Evolutionary conservation across 2,329 filamentous ascomycete genomes (phyloP), one percentile per base, ranked within the genome.

Genomic region (Apiospora marii): DNA sequence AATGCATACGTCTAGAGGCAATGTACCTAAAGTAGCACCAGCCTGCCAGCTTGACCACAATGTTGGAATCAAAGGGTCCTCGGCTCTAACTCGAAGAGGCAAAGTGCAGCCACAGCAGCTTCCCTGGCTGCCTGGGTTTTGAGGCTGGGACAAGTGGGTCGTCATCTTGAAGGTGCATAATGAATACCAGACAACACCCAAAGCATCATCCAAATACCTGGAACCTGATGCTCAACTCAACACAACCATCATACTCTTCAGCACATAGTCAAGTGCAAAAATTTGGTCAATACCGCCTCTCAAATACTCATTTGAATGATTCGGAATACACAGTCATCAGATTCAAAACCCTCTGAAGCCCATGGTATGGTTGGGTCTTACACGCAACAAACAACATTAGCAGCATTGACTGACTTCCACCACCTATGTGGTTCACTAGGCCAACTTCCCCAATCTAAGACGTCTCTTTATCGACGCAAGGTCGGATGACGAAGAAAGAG

Each of bases 401-500:
- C 16, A 22, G 24, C 24, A 24, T 24, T 64, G 30, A 64, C 34
- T 64, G 34, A 64, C 58, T 41, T n/a, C 14, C 6, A 22, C 13
- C 51, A 51, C 22, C n/a, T 10, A n/a, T 24, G 12, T 30, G 51
- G 5, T 24, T 30, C 93, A 30, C 19, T 19, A 93, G 85, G 93
- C 93, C 51, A 95, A 92, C 81, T 90, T 98, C 70, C 96, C 96
- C 48, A 98, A 99, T 81, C 89, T 99, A n/a, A 92, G 96, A 69
- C 93, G 96, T 19, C 92, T 99, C 73, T 98, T 99, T 80, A 96
- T 98, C 70, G 96, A 98, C 84, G 93, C 96, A 44, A 90, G 96
- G 73, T 95, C 94, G 3, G 96, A 98, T 80, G 92, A 93, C 71
- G 96, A 99, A 82, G 96, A 98, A 83, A 93, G 96, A 82, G 93